Conservation (phyloP, 192 early-diverging fungal species). For the Jimgerdemannia flammicorona region DNA sequence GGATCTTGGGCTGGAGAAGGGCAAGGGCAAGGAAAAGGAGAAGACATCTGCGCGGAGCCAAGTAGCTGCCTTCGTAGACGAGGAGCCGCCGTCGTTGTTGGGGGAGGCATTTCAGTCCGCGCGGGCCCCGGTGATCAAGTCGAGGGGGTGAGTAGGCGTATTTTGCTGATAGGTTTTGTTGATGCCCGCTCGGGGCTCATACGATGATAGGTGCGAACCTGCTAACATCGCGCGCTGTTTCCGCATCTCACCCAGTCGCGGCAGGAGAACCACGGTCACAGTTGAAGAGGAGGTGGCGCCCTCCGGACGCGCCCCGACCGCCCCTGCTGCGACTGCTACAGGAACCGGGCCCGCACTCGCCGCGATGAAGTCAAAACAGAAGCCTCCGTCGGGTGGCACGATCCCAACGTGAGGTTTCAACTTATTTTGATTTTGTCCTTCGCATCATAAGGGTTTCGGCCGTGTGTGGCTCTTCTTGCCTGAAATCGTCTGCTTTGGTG, state of each 20-base stretch:
- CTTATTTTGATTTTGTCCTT: neutral
- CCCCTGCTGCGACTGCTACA: neutral
- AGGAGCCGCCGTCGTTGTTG: neutral
- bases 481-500: too few relatives aligned
- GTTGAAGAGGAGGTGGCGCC: neutral
- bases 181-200: neutral
- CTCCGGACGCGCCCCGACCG: neutral
- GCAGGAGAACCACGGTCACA: neutral
- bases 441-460: too few relatives aligned
- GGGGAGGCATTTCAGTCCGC: neutral
- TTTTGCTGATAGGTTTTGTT: neutral
- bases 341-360: too few relatives aligned
- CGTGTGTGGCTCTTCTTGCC: too few relatives aligned
- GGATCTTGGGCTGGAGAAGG: neutral
- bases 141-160: neutral
- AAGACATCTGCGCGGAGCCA: neutral
- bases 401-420: neutral
- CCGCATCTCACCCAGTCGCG: neutral
- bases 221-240: neutral
- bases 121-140: neutral
- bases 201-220: neutral
- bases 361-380: neutral
- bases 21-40: neutral
- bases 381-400: neutral
- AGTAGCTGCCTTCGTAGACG: neutral